These are phyloP conservation scores for Petunia axillaris DNA, from an alignment of 257 asterid genomes.

Conservation along the genomic window DNA sequence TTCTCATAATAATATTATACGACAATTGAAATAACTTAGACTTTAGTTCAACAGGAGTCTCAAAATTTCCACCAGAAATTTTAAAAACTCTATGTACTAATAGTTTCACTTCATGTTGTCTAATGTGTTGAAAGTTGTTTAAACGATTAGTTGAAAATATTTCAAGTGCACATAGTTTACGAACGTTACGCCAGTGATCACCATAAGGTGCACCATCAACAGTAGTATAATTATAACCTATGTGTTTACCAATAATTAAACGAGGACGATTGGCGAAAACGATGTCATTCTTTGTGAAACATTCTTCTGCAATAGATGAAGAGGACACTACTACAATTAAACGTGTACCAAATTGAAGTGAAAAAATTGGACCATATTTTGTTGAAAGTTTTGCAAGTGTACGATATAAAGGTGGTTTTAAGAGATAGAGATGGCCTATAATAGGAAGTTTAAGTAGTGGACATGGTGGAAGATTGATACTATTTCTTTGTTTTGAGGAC, in stretches of 20 bases:
- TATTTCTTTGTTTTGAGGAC: not conserved
- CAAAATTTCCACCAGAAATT: constrained; percentile 16
- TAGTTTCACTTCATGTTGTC: constrained; percentile 41
- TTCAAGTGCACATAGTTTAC: constrained; percentile 47
- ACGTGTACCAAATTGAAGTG: constrained; percentile 1
- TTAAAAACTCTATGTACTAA: constrained; percentile 29
- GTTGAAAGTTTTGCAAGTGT: constrained; percentile 38
- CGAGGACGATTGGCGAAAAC: not conserved
- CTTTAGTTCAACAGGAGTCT: constrained; percentile 37
- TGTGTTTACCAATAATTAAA: constrained; percentile 39
- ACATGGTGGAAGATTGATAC: constrained; percentile 49
- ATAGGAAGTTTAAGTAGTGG: constrained; percentile 49
- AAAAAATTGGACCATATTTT: constrained; percentile 53
- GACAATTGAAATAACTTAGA: constrained; percentile 37
- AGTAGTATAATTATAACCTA: constrained; percentile 51
- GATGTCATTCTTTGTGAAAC: too few species aligned
- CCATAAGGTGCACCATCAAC: constrained; percentile 47
- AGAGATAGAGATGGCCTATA: constrained; percentile 61
- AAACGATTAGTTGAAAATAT: constrained; percentile 50
- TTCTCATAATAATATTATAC: constrained; percentile 40
- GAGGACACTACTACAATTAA: too few species aligned
- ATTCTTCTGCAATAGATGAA: too few species aligned
- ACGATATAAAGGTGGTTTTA: constrained; percentile 50
- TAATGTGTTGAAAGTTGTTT: constrained; percentile 38
- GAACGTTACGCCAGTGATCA: constrained; percentile 60